Base-by-base conservation (phyloP, 2,329 filamentous ascomycete species). In the Sordariomycetes sp. region DNA sequence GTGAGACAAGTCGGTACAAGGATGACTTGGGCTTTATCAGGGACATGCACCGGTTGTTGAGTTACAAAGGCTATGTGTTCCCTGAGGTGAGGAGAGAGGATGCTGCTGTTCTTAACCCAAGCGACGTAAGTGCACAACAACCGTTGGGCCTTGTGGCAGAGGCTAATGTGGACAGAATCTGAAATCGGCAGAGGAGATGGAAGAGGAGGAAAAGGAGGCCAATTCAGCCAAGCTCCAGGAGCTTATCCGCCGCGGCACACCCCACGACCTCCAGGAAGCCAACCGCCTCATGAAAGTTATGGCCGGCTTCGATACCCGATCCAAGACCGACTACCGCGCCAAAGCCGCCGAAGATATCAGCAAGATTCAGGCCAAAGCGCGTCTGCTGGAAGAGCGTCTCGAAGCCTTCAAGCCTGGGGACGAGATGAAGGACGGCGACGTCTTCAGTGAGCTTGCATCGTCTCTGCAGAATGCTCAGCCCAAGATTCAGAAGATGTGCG, bases 401-500 rank as follows among this genome's bases (percentile, higher is more conserved):
- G 85, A 90, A 47, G 79, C 79, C 18, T 86, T 93, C 58, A 75
- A 82, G 50, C 73, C 79, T 0, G 90, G 88, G 28, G 90, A 95
- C 48, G 75, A 72, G 38, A 82, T 96, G 61, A 54, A 60, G 15
- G 75, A 80, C 14, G 74, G 75, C 10, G 76, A 81, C 40, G 76
- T 81, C 15, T 81, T 77, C 45, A 73, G 88, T 67, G 92, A 98
- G 66, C 72, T 98, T 35, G 88, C 88, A 5, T 81, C 83, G 43
- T 79, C 92, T 8, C 69, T 98, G 30, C 85, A 86, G 55, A 95
- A 83, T 51, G 92, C 92, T 3, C 92, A 98, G 50, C 92, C 92
- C 8, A 98, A 98, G 65, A 96, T 98, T 44, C 90, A 96, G 55
- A 95, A 86, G 63, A 98, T 98, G 90, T 96, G 90, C 51, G 90